These are phyloP conservation scores for Lachnellula subtilissima DNA, from an alignment of 2,329 filamentous ascomycete species.

Conservation along the genomic window DNA sequence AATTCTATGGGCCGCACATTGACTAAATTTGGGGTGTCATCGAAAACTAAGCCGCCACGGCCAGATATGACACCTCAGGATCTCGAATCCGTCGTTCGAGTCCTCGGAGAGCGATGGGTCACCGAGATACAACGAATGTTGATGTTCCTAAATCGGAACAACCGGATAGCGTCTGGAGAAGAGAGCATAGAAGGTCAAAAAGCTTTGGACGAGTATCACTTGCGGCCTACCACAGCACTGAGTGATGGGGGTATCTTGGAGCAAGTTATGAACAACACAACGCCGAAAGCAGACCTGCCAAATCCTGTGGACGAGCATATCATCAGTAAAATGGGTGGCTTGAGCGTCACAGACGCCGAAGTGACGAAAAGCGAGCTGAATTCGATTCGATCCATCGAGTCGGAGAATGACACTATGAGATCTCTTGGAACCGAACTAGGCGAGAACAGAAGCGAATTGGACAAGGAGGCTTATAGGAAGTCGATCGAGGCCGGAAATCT, in stretches of 20 bases:
- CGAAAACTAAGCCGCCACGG: slow-evolving; percentile 18
- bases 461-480: not conserved
- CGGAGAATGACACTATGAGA: not conserved
- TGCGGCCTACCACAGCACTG: slow-evolving; percentile 30
- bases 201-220: slow-evolving; percentile 18
- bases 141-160: slow-evolving; percentile 30
- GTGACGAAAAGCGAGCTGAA: not conserved
- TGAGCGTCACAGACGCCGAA: slow-evolving; percentile 5
- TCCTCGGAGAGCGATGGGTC: slow-evolving; percentile 28
- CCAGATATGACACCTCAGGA: slow-evolving; percentile 29
- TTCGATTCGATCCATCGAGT: not conserved
- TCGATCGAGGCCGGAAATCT: not conserved
- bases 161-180: slow-evolving; percentile 25
- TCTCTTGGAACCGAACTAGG: not conserved
- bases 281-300: slow-evolving; percentile 26
- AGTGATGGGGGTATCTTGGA: slow-evolving; percentile 30
- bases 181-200: slow-evolving; percentile 13
- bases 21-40: slow-evolving; percentile 23
- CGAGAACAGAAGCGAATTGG: not conserved
- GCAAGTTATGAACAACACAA: slow-evolving; percentile 31
- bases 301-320: slow-evolving; percentile 27
- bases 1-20: slow-evolving; percentile 28
- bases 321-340: slow-evolving; percentile 9
- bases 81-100: slow-evolving; percentile 27
- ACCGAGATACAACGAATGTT: slow-evolving; percentile 26